Conservation (phyloP, 2,329 filamentous ascomycete species). For the Tolypocladium nubicola region DNA sequence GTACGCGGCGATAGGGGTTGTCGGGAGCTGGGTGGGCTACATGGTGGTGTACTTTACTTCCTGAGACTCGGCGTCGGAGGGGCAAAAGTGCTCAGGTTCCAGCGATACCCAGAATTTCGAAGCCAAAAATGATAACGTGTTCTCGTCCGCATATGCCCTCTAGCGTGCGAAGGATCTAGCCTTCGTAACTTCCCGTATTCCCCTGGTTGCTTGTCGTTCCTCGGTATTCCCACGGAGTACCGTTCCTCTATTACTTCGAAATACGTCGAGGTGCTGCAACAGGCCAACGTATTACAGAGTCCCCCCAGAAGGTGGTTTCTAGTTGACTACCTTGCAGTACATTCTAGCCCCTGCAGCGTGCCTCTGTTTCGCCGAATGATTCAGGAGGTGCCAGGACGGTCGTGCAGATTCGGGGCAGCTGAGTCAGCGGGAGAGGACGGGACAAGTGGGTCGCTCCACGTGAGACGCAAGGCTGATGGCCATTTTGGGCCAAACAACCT, state of each 20-base stretch:
- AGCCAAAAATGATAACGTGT: not conserved
- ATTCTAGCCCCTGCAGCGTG: not conserved
- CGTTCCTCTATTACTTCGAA: too few relatives aligned
- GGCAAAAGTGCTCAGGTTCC: not conserved
- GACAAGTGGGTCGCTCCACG: constrained; percentile 16
- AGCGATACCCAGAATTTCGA: constrained; percentile 12
- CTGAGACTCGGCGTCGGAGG: constrained; percentile 12
- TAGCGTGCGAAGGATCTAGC: too few relatives aligned
- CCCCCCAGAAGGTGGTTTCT: too few relatives aligned
- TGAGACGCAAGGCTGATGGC: constrained; percentile 18
- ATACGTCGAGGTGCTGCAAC: too few relatives aligned
- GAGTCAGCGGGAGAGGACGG: constrained; percentile 12
- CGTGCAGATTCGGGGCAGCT: constrained; percentile 6
- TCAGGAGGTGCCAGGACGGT: not conserved
- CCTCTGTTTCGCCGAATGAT: not conserved
- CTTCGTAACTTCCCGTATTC: too few relatives aligned
- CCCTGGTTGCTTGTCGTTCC: too few relatives aligned
- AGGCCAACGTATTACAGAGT: too few relatives aligned
- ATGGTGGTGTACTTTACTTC: constrained; percentile 78
- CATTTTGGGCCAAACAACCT: constrained; percentile 10
- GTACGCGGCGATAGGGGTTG: constrained; percentile 87
- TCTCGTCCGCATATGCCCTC: not conserved
- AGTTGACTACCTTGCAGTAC: too few relatives aligned
- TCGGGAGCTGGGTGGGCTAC: constrained; percentile 92
- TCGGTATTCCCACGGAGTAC: too few relatives aligned